Evolutionary conservation across 176 grass and related monocot genomes (phyloP).

Genomic region (Coix lacrymajobi): DNA sequence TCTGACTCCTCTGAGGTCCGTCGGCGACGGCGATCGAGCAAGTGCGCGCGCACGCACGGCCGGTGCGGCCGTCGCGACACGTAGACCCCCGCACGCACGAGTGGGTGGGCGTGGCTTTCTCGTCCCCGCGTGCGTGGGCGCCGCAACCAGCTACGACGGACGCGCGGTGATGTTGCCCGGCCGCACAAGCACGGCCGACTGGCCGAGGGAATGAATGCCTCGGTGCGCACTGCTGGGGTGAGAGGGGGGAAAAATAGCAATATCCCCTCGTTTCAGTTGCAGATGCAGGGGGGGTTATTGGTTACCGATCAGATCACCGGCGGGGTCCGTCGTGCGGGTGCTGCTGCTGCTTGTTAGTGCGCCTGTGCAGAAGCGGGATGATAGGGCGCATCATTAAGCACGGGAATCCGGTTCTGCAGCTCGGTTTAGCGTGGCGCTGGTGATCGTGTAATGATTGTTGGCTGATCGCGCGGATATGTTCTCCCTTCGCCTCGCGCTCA

Average conservation of each 20-base stretch:
- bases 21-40: neutral
- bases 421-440: neutral
- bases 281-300: neutral
- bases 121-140: neutral
- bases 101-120: neutral
- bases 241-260: neutral
- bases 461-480: constrained; percentile 11
- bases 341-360: neutral
- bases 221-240: neutral
- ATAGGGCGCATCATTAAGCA: constrained; percentile 22
- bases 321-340: neutral
- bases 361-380: neutral
- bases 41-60: neutral
- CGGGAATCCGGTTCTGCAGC: constrained; percentile 31
- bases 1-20: too few species aligned
- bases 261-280: neutral
- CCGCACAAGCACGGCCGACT: neutral
- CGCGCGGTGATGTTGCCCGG: neutral
- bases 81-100: neutral
- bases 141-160: neutral
- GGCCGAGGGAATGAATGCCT: neutral
- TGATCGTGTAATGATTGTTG: constrained; percentile 6
- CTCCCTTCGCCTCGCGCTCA: neutral
- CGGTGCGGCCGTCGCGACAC: neutral
- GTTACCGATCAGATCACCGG: neutral